These are phyloP conservation scores for Phialemoniopsis sp. DNA, from an alignment of 2,329 filamentous ascomycete species.

Conservation along the genomic window DNA sequence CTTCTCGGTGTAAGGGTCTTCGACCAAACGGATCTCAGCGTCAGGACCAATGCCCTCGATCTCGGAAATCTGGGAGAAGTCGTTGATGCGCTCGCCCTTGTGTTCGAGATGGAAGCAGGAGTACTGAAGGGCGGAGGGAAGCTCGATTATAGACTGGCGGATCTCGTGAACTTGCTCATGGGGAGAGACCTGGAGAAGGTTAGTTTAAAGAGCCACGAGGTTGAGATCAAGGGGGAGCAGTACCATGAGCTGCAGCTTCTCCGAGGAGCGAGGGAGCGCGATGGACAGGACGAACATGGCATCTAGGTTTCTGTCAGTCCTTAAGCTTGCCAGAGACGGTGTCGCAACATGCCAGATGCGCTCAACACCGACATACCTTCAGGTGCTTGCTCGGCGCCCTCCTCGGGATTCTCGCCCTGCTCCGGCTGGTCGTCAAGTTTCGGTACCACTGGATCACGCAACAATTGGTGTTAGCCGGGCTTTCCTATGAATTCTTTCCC, in stretches of 20 bases:
- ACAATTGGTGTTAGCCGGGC: no score
- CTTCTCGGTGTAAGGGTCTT: conserved; percentile 98
- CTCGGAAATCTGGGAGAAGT: conserved; percentile 89
- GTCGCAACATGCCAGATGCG: no score
- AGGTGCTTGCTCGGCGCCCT: conserved; percentile 19
- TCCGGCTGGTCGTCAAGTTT: conserved; percentile 1
- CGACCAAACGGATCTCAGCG: conserved; percentile 75
- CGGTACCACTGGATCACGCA: no score
- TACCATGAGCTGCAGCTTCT: conserved; percentile 83
- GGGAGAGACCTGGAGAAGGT: conserved; percentile 64
- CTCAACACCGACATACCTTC: conserved; percentile 21
- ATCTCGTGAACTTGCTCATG: conserved; percentile 98
- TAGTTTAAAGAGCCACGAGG: conserved; percentile 9
- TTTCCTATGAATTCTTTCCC: no score
- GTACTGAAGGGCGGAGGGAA: conserved; percentile 90
- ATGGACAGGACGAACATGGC: conserved; percentile 65
- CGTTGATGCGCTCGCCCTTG: conserved; percentile 85
- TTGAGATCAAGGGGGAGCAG: conserved; percentile 4
- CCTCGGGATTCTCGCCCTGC: conserved; percentile 11
- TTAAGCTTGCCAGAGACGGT: conserved; percentile 16
- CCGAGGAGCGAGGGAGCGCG: conserved; percentile 73
- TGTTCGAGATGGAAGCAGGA: conserved; percentile 98
- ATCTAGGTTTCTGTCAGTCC: conserved; percentile 20
- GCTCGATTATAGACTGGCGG: conserved; percentile 91
- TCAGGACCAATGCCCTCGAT: conserved; percentile 74